phyloP scores from a whole-genome alignment of 169 alveolate genomes.

The Eimeria praecox region DNA sequence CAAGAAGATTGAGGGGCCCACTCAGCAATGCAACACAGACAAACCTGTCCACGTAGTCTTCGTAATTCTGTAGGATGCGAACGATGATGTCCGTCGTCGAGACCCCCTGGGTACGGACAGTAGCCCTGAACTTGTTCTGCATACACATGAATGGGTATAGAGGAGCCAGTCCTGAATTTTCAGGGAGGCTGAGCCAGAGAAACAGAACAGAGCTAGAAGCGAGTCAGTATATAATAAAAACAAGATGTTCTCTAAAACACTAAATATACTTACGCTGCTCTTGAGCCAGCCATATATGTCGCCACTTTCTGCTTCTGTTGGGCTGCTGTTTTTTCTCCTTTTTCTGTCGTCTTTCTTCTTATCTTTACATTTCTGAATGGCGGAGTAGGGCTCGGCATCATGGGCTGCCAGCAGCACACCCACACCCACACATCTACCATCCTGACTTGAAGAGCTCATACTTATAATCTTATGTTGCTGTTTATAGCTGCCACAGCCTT shows the following conservation, averaged over 20 bases:
- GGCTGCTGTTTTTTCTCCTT: slow-evolving; percentile 82
- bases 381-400: slow-evolving; percentile 96
- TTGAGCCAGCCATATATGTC: slow-evolving; percentile 96
- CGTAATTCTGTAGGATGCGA: slow-evolving; percentile 97
- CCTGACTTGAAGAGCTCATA: not conserved
- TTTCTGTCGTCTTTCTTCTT: slow-evolving; percentile 82
- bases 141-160: not conserved
- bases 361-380: slow-evolving; percentile 83
- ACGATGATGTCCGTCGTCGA: slow-evolving; percentile 98
- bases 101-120: slow-evolving; percentile 97
- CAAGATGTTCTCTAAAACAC: not conserved
- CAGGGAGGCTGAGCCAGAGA: too few species aligned
- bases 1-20: not conserved
- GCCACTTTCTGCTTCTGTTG: slow-evolving; percentile 87
- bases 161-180: not conserved
- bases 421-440: not conserved
- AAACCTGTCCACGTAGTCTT: slow-evolving; percentile 93
- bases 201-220: not conserved
- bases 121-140: slow-evolving; percentile 94
- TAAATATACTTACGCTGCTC: slow-evolving; percentile 63
- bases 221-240: too few species aligned
- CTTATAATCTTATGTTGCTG: too few species aligned
- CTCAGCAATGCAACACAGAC: not conserved
- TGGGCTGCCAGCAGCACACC: slow-evolving; percentile 88
- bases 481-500: too few species aligned